A percentile compares a stretch with the other conserved stretches of the same genome.
These are phyloP conservation scores for Phaeolepiota aurea DNA, from an alignment of 768 basidiomycete species.

Conservation along the genomic window DNA sequence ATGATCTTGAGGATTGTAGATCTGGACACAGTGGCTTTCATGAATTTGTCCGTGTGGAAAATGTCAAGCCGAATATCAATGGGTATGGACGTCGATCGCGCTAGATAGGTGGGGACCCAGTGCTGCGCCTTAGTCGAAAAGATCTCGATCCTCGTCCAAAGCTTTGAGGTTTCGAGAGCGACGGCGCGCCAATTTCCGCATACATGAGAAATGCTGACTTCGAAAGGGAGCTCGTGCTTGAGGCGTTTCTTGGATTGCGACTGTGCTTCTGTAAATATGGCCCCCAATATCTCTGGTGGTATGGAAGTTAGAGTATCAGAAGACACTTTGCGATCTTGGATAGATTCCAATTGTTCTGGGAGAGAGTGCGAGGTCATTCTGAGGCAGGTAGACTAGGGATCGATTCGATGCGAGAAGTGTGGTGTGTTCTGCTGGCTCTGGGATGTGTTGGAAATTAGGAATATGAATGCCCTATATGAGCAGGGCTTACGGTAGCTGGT, in stretches of 20 bases:
- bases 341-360: too few species aligned
- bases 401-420: too few species aligned
- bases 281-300: conserved; percentile 22
- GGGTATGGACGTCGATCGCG: conserved; percentile 18
- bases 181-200: conserved; percentile 30
- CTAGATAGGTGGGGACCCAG: conserved; percentile 17
- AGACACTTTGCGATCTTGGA: background rate
- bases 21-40: background rate
- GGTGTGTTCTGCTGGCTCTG: too few species aligned
- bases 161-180: conserved; percentile 22
- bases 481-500: too few species aligned
- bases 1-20: conserved; percentile 6
- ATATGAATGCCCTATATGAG: too few species aligned
- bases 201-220: conserved; percentile 33
- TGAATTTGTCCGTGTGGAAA: conserved; percentile 16
- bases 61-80: conserved; percentile 22
- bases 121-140: conserved; percentile 16
- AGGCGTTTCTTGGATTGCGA: conserved; percentile 13
- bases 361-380: too few species aligned
- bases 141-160: conserved; percentile 31
- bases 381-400: too few species aligned
- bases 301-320: conserved; percentile 5
- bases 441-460: too few species aligned
- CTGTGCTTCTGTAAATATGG: conserved; percentile 16
- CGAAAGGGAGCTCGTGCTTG: conserved; percentile 17